A percentile compares a stretch with the other conserved stretches of the same genome.
Conservation (phyloP, 2,329 filamentous ascomycete species). For the Zasmidium cellare region DNA sequence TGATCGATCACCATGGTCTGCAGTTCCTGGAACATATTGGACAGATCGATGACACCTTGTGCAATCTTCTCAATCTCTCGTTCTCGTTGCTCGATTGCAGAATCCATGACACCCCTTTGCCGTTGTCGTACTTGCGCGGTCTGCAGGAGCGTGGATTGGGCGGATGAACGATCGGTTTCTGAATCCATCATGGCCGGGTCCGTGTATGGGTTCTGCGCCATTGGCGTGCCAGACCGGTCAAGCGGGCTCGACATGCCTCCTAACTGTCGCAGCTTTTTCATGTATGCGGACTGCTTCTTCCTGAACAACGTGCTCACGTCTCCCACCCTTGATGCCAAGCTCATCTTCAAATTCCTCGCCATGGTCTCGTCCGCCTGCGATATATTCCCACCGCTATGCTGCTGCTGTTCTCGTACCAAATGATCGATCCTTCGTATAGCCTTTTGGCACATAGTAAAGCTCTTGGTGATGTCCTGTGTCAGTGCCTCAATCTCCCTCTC, state of each 20-base stretch:
- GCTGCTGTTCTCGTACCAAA: constrained; percentile 79
- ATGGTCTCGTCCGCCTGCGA: constrained; percentile 87
- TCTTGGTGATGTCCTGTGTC: constrained; percentile 84
- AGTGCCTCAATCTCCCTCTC: constrained; percentile 87
- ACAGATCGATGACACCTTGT: constrained; percentile 94
- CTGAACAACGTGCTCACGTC: constrained; percentile 89
- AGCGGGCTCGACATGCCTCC: constrained; percentile 51
- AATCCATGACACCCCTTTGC: constrained; percentile 67
- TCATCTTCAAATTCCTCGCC: constrained; percentile 94
- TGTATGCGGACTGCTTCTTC: constrained; percentile 95
- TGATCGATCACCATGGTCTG: constrained; percentile 77
- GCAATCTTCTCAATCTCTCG: constrained; percentile 97
- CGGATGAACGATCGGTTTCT: constrained; percentile 88
- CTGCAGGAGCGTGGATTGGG: constrained; percentile 82
- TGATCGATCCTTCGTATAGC: constrained; percentile 84
- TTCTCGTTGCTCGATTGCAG: constrained; percentile 85
- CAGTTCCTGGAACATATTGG: constrained; percentile 93
- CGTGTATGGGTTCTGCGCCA: constrained; percentile 63
- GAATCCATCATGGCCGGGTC: constrained; percentile 91
- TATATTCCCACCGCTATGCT: constrained; percentile 61
- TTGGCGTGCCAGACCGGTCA: constrained; percentile 48
- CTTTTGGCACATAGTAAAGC: constrained; percentile 86
- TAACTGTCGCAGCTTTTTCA: constrained; percentile 61
- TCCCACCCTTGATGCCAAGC: constrained; percentile 81
- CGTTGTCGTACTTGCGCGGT: constrained; percentile 61